Percentiles rank a stretch among this genome's conserved stretches.
phyloP scores from a whole-genome alignment of 805 yeast genomes.

The Saccharomycopsis sp. region DNA sequence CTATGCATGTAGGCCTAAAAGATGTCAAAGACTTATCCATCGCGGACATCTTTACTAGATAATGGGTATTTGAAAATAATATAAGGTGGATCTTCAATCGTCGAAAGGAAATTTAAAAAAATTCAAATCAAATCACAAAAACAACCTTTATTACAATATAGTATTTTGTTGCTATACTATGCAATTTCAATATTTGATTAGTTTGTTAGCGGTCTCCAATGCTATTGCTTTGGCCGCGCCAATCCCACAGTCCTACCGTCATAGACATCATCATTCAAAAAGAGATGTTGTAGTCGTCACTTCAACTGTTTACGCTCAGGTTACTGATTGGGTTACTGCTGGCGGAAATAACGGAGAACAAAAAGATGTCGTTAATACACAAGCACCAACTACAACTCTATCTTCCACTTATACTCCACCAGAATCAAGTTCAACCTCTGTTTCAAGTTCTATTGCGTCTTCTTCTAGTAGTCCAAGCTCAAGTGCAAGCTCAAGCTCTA shows the following conservation, averaged over 20 bases:
- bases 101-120: too few species aligned
- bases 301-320: not conserved
- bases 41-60: too few species aligned
- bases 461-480: not conserved
- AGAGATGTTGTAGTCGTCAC: constrained; percentile 2
- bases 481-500: not conserved
- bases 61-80: too few species aligned
- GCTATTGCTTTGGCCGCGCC: too few species aligned
- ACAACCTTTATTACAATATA: not conserved
- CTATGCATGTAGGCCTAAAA: too few species aligned
- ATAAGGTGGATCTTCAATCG: not conserved
- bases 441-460: not conserved
- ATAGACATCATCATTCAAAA: constrained; percentile 1
- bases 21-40: too few species aligned
- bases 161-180: not conserved
- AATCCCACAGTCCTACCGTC: constrained; percentile 7
- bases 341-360: constrained; percentile 1
- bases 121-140: too few species aligned
- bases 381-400: not conserved
- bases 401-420: constrained; percentile 1
- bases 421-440: constrained; percentile 1
- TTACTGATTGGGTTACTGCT: constrained; percentile 5
- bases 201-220: not conserved
- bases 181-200: not conserved
- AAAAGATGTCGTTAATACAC: not conserved